A percentile compares a stretch with the other conserved stretches of the same genome.
These are phyloP conservation scores for Malus fusca DNA, from an alignment of 306 rosid genomes.

Conservation along the genomic window DNA sequence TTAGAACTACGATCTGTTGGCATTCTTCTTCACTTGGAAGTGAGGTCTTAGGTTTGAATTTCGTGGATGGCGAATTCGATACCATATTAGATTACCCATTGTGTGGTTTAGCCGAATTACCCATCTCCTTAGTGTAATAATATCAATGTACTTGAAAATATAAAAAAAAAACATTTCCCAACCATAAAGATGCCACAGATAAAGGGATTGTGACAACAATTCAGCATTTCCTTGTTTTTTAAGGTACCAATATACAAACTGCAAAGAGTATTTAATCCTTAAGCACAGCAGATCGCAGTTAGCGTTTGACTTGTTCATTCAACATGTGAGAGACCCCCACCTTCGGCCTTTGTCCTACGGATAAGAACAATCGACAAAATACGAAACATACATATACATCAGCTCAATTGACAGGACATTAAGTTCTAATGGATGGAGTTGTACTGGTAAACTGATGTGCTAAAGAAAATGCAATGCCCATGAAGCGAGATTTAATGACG, in stretches of 20 bases:
- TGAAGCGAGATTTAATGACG: neutral
- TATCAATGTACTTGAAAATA: too few relatives aligned
- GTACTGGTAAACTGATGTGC: neutral
- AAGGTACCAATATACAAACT: neutral
- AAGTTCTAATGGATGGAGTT: neutral
- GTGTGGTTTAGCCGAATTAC: too few relatives aligned
- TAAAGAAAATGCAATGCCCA: neutral
- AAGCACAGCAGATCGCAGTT: neutral
- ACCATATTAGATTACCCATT: too few relatives aligned
- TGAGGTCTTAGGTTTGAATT: too few relatives aligned
- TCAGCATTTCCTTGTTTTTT: neutral
- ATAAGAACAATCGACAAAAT: slow-evolving; percentile 3
- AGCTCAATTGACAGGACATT: neutral
- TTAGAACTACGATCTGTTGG: too few relatives aligned
- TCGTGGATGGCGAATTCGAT: too few relatives aligned
- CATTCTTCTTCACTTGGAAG: too few relatives aligned
- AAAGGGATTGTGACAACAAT: neutral
- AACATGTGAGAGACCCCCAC: slow-evolving; percentile 74
- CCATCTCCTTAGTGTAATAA: too few relatives aligned
- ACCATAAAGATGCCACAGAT: neutral
- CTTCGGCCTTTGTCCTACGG: slow-evolving; percentile 71
- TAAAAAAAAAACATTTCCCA: neutral
- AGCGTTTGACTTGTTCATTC: slow-evolving; percentile 12
- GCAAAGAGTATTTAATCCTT: neutral
- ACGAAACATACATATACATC: neutral